phyloP scores from a whole-genome alignment of 441 rosid species.

The Pelargonium australe region DNA sequence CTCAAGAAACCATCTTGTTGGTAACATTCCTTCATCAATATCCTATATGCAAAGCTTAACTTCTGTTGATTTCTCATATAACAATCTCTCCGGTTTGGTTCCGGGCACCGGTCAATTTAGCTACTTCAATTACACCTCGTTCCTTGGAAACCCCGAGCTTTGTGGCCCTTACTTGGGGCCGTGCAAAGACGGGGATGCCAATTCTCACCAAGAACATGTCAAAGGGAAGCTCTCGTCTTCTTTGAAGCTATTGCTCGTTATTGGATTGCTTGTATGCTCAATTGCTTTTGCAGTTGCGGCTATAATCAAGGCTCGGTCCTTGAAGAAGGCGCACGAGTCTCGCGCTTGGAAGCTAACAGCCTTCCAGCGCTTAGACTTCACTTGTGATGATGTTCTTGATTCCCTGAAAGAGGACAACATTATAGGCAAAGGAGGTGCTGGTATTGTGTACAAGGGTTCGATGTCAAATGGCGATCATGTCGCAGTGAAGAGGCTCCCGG shows the following conservation, averaged over 20 bases:
- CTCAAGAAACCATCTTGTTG: constrained; percentile 71
- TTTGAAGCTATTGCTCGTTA: constrained; percentile 78
- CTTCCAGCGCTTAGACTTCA: constrained; percentile 88
- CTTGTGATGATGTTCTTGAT: constrained; percentile 79
- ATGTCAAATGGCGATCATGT: constrained; percentile 81
- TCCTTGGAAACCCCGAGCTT: constrained; percentile 72
- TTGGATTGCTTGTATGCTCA: constrained; percentile 82
- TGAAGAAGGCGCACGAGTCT: constrained; percentile 77
- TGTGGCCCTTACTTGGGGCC: constrained; percentile 89
- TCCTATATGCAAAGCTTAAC: constrained; percentile 90
- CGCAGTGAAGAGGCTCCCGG: constrained; percentile 81
- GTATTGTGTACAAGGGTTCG: constrained; percentile 77
- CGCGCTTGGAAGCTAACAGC: constrained; percentile 92
- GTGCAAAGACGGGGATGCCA: constrained; percentile 60
- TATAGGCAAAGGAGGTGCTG: constrained; percentile 97
- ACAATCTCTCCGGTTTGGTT: constrained; percentile 89
- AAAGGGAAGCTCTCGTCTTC: constrained; percentile 77
- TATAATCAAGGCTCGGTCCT: constrained; percentile 70
- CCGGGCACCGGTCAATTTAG: constrained; percentile 91
- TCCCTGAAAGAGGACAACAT: constrained; percentile 88
- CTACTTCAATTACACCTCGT: constrained; percentile 91
- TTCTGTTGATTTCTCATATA: constrained; percentile 87
- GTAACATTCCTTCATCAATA: constrained; percentile 68
- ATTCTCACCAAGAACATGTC: constrained; percentile 48
- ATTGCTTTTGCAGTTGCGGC: constrained; percentile 85